phyloP scores from a whole-genome alignment of 2,329 filamentous ascomycete genomes.

The Colletotrichum cuscutae region DNA sequence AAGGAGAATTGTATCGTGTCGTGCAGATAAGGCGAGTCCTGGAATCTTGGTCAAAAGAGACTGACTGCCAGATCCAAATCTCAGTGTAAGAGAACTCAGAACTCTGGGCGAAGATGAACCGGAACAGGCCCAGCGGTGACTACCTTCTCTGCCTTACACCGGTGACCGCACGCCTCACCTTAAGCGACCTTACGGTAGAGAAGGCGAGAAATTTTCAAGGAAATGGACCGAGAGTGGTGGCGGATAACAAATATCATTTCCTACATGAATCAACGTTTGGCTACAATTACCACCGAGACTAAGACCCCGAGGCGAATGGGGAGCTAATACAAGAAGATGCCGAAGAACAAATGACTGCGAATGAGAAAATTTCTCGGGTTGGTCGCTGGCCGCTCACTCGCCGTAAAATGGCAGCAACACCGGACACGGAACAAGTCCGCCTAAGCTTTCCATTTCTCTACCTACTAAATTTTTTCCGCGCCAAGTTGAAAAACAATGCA shows the following conservation, averaged over 20 bases:
- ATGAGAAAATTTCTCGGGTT: constrained; percentile 20
- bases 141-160: no score
- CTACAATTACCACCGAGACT: not conserved
- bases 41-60: not conserved
- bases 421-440: not conserved
- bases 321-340: not conserved
- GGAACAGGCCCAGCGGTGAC: not conserved
- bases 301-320: not conserved
- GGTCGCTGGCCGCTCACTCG: not conserved
- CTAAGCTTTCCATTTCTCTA: no score
- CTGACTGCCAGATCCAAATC: not conserved
- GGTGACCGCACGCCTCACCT: no score
- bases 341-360: not conserved
- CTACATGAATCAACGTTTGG: not conserved
- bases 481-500: not conserved
- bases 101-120: not conserved
- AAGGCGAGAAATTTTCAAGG: not conserved
- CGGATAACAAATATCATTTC: not conserved
- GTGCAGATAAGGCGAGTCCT: not conserved
- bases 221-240: not conserved
- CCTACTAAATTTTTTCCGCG: not conserved
- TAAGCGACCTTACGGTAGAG: no score
- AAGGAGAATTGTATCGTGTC: not conserved
- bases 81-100: not conserved
- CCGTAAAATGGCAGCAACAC: not conserved